Evolutionary conservation across 257 asterid genomes (phyloP).

Genomic region (Linaria vulgaris): DNA sequence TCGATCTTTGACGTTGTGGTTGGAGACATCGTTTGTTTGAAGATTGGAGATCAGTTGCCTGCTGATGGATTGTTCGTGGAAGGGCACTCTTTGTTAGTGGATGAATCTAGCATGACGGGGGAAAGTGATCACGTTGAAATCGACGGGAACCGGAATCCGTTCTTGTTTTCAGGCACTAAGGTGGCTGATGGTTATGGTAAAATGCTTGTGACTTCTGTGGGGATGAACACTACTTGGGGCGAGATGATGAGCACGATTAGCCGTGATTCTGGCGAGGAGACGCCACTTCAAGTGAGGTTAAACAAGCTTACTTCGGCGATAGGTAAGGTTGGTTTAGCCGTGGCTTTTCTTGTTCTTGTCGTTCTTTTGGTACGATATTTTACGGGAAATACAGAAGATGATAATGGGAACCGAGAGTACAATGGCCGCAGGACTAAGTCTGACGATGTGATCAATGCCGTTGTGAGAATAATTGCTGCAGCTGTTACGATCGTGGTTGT

Average conservation of each 20-base stretch:
- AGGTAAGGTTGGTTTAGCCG: slow-evolving; percentile 29
- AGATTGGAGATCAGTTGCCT: slow-evolving; percentile 31
- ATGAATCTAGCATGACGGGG: slow-evolving; percentile 34
- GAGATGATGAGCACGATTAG: slow-evolving; percentile 32
- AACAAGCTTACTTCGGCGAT: slow-evolving; percentile 27
- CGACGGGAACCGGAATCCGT: slow-evolving; percentile 21
- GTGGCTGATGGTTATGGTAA: slow-evolving; percentile 26
- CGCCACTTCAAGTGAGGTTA: slow-evolving; percentile 30
- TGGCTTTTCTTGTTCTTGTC: slow-evolving; percentile 23
- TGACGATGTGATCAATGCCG: slow-evolving; percentile 14
- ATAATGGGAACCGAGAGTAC: slow-evolving; percentile 23
- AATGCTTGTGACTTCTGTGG: slow-evolving; percentile 34
- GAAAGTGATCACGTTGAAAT: slow-evolving; percentile 27
- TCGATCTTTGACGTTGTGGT: slow-evolving; percentile 32
- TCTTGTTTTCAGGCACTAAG: slow-evolving; percentile 30
- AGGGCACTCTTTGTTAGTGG: slow-evolving; percentile 31
- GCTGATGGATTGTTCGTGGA: slow-evolving; percentile 35
- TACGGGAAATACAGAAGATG: slow-evolving; percentile 31
- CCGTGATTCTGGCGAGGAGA: slow-evolving; percentile 24
- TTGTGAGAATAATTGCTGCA: slow-evolving; percentile 20
- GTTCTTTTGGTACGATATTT: slow-evolving; percentile 26
- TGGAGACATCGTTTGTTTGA: slow-evolving; percentile 30
- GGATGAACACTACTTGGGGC: slow-evolving; percentile 36
- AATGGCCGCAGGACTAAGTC: slow-evolving; percentile 7
- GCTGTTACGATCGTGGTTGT: slow-evolving; percentile 36